Evolutionary conservation across 805 yeast species (phyloP), one percentile per base, ranked within the genome.

Genomic region (Ogataea paraovalis): DNA sequence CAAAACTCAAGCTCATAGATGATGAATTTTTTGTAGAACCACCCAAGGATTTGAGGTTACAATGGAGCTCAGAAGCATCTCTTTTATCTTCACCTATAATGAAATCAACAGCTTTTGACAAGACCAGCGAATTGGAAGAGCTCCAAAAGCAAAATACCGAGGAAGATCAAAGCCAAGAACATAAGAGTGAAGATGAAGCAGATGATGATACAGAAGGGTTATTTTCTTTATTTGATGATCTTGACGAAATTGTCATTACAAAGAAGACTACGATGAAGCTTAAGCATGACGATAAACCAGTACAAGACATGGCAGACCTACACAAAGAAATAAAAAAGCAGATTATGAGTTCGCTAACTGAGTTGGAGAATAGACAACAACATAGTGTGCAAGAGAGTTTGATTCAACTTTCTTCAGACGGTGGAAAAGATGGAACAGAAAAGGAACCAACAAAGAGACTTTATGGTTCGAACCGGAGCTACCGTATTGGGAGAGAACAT

Each of bases 391-490:
- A n/a, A n/a, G n/a, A n/a, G n/a, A n/a, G n/a, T n/a, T n/a, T n/a
- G n/a, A n/a, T n/a, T n/a, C n/a, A n/a, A n/a, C n/a, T n/a, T n/a
- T n/a, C n/a, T n/a, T n/a, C n/a, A n/a, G n/a, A n/a, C n/a, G n/a
- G n/a, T n/a, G n/a, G n/a, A n/a, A n/a, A n/a, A n/a, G n/a, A n/a
- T n/a, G n/a, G n/a, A n/a, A n/a, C n/a, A n/a, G 41, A 39, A 4
- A 14, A 10, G 8, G 18, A 39, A 37, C 23, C 45, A 9, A 4
- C 23, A 3, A 34, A 23, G 25, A 44, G 49, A 27, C 61, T 60
- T 7, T 69, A 70, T 47, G 71, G 72, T 2, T 23, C 27, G 6
- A 55, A 51, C 7, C 52, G 71, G 48, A 61, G 64, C 44, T 66
- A 53, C 22, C 55, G 64, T 22, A 41, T 42, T 8, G 59, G 50